phyloP scores from a whole-genome alignment of 257 asterid species.

The Nicotiana obtusifolia region DNA sequence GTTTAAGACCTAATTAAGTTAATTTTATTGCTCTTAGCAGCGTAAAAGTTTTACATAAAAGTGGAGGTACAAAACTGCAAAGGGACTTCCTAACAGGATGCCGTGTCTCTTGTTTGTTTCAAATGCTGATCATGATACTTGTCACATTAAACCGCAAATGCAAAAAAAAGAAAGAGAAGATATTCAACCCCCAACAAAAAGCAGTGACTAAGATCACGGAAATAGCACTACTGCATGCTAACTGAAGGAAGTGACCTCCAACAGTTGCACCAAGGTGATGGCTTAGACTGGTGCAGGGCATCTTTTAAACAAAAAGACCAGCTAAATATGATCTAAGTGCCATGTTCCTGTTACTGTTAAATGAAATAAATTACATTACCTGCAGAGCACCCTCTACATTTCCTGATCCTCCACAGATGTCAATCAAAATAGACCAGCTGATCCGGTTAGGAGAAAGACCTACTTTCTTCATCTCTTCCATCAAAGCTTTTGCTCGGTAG shows the following conservation, averaged over 20 bases:
- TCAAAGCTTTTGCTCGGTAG: constrained; percentile 68
- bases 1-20: neutral
- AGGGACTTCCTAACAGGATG: neutral
- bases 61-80: neutral
- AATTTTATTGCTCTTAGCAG: neutral
- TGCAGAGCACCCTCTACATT: constrained; percentile 53
- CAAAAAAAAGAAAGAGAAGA: neutral
- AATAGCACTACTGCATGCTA: neutral
- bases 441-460: constrained; percentile 81
- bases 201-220: neutral
- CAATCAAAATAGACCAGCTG: constrained; percentile 87
- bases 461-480: constrained; percentile 79
- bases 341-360: neutral
- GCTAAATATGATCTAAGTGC: neutral
- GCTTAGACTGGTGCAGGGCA: neutral
- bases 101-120: neutral
- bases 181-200: neutral
- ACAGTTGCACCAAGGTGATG: neutral
- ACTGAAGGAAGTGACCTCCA: neutral
- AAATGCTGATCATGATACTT: neutral
- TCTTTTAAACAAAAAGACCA: neutral
- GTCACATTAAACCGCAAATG: neutral
- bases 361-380: constrained; percentile 35
- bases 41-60: neutral
- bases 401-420: constrained; percentile 68